Percentiles rank a stretch among this genome's conserved stretches.
phyloP scores from a whole-genome alignment of 352 stramenopile species.

The Pythium brachiatum region DNA sequence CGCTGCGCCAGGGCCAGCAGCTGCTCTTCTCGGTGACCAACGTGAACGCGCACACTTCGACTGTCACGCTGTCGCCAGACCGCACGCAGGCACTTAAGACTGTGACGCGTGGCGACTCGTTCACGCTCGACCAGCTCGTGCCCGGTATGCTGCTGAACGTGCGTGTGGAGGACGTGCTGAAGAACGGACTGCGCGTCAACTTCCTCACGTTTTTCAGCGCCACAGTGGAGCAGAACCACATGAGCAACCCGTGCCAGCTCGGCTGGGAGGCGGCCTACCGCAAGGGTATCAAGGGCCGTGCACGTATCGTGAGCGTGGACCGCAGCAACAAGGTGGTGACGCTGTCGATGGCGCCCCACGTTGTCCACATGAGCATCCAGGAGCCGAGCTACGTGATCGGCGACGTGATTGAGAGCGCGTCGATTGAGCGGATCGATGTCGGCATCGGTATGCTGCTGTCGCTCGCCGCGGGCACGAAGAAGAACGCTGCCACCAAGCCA shows the following conservation, averaged over 20 bases:
- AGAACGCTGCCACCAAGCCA: conserved; percentile 9
- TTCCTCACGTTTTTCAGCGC: conserved; percentile 89
- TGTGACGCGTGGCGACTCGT: conserved; percentile 78
- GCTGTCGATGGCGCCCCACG: conserved; percentile 85
- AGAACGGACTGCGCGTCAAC: conserved; percentile 83
- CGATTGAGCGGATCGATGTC: conserved; percentile 79
- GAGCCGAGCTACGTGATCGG: conserved; percentile 57
- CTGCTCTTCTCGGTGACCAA: conserved; percentile 62
- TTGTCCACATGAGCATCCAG: conserved; percentile 75
- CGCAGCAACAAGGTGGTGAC: conserved; percentile 65
- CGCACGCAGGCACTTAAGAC: conserved; percentile 67
- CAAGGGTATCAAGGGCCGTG: conserved; percentile 81
- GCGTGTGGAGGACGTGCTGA: conserved; percentile 87
- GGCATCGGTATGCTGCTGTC: conserved; percentile 88
- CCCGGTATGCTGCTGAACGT: conserved; percentile 93
- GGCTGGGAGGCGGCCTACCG: conserved; percentile 77
- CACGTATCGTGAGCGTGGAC: conserved; percentile 85
- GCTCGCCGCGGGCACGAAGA: conserved; percentile 37
- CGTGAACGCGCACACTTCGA: conserved; percentile 80
- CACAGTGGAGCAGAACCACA: conserved; percentile 88
- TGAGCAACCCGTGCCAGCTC: conserved; percentile 76
- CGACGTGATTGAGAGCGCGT: conserved; percentile 66
- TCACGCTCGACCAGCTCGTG: conserved; percentile 86
- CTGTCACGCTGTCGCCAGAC: conserved; percentile 62
- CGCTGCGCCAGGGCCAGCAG: conserved; percentile 56